Evolutionary conservation across 176 grass and related monocot species (phyloP).

Genomic region (Zoysia pacifica): DNA sequence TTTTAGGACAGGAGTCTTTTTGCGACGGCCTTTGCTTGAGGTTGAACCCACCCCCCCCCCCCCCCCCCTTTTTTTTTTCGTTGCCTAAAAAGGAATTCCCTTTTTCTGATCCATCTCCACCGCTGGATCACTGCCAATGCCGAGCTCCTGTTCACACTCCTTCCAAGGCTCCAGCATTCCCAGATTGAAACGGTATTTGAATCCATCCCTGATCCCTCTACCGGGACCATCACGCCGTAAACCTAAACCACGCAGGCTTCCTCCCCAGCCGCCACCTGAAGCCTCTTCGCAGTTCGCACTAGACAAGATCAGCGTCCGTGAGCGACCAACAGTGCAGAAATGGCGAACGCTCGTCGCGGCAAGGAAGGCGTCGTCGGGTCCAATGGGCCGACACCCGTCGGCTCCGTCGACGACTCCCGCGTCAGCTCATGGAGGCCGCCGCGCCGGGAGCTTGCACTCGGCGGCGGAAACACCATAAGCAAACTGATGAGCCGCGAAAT

Average conservation of each 20-base stretch:
- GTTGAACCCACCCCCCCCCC: too few species aligned
- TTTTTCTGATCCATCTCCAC: background rate
- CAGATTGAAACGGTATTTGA: background rate
- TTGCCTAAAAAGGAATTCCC: too few species aligned
- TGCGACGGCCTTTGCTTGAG: too few species aligned
- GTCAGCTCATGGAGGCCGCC: background rate
- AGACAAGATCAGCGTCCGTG: background rate
- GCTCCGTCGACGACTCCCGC: background rate
- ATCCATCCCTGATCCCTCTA: background rate
- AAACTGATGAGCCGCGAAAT: conserved; percentile 10
- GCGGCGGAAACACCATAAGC: background rate
- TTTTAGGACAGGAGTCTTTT: too few species aligned
- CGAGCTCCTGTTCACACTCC: background rate
- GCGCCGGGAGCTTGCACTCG: background rate
- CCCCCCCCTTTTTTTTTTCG: too few species aligned
- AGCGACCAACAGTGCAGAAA: background rate
- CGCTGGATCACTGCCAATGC: background rate
- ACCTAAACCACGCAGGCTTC: background rate
- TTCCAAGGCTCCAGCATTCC: background rate
- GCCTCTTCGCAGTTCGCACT: background rate
- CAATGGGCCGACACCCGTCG: background rate
- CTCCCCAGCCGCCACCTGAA: background rate
- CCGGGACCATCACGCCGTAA: background rate
- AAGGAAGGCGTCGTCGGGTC: background rate
- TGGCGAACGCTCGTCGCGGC: background rate